Evolutionary conservation across 176 grass and related monocot genomes (phyloP), one percentile per base, ranked within the genome.

Genomic region (Triticum turgidum): DNA sequence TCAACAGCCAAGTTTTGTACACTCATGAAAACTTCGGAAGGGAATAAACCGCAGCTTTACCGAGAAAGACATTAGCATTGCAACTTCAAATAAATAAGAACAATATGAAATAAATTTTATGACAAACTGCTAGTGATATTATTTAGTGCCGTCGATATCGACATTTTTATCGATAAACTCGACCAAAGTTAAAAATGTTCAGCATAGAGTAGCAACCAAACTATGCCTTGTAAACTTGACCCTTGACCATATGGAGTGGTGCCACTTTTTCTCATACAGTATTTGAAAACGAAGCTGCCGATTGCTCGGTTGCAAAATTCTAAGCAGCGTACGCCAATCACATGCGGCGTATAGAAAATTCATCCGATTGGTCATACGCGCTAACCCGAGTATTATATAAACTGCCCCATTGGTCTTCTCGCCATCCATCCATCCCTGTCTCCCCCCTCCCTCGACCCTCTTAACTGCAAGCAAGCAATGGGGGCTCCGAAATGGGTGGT

Each of bases 391-490:
- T 56, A 77, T 77, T 77, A 77, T 77, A 77, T 77, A 77, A 11
- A 77, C 25, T 33, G 27, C 27, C 45, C 73, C 74, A 77, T 56
- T 77, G 74, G 27, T 34, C 47, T 56, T 56, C 74, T 77, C 45
- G 24, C 74, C 74, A 54, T 77, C 73, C 45, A 76, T 77, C 74
- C 74, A 56, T 77, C 74, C 47, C 27, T 56, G 25, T 77, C 74
- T 56, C 47, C 25, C 2, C 17, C 25, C 49, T 51, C 47, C 4
- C 71, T 44, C 39, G 11, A 49, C 58, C 42, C 73, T 51, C 25
- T 77, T 56, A 56, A 77, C 73, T 77, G 27, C 74, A 38, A 61
- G 21, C 12, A 71, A n/a, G 39, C 73, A 77, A 77, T 77, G 74
- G 47, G 74, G 74, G 11, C 11, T 32, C 27, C 17, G 27, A 32